Base-by-base conservation (phyloP, 106 monocot species). In the Narthecium ossifragum region DNA sequence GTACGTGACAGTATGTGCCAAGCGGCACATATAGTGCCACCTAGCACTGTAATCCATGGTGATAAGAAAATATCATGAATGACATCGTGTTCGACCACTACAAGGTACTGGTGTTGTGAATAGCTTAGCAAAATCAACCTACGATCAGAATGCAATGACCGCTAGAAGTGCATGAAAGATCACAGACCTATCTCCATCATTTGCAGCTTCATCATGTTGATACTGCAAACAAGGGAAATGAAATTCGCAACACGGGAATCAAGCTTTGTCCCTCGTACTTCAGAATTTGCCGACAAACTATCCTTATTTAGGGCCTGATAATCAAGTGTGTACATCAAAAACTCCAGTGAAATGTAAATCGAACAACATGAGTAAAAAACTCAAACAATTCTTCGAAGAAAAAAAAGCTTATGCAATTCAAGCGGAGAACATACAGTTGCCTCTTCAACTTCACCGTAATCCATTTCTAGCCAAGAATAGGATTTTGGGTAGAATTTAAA, bases 161-260 rank as follows among this genome's bases (percentile, higher is more conserved):
- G n/a, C n/a, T n/a, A n/a, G n/a, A n/a, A 53, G 6, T 18, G n/a
- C 34, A 54, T 8, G 59, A 53, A 36, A 23, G 7, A 34, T 32
- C 8, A 58, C 64, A 72, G 63, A 83, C 93, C 93, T 78, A 94
- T 94, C 66, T 89, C 89, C 66, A 89, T 34, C 93, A 94, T 94
- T 64, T 89, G 93, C 62, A 89, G 93, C 67, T 73, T 85, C 93
- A 94, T 94, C 93, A 94, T 94, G 75, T 61, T 73, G 56, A 94
- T 75, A 65, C 83, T 78, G 68, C 89, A 94, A 59, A 89, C 70
- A 18, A 94, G 70, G 17, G 93, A 93, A 34, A 93, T 73, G 64
- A 94, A 94, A 31, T 78, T 77, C 47, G 89, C 82, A 73, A 86
- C 66, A 26, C 61, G 77, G 1, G 51, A 55, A 28, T 94, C 93